These are phyloP conservation scores for Peniophora sp. DNA, from an alignment of 1,284 basidiomycete species.

Conservation along the genomic window DNA sequence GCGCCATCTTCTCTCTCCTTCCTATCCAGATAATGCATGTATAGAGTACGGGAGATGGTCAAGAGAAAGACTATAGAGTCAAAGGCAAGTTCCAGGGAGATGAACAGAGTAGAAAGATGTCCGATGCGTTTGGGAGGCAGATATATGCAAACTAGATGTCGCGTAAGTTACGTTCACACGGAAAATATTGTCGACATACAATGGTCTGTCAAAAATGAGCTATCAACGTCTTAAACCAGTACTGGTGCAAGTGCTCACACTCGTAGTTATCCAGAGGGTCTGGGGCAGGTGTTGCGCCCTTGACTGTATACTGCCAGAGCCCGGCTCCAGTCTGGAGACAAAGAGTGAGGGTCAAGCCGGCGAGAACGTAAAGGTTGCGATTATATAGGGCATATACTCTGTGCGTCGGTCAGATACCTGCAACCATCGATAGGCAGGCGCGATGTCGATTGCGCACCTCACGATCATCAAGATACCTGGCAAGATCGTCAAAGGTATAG, in stretches of 20 bases:
- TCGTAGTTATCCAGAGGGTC: constrained; percentile 11
- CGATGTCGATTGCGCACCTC: constrained; percentile 4
- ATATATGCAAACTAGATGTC: constrained; percentile 11
- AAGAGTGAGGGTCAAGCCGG: constrained; percentile 5
- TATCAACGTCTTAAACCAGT: too few species aligned
- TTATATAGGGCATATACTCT: constrained; percentile 14
- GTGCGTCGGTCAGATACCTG: too few species aligned
- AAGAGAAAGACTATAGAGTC: constrained; percentile 11
- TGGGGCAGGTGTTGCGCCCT: constrained; percentile 8
- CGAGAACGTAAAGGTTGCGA: constrained; percentile 9
- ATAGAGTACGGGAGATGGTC: constrained; percentile 10
- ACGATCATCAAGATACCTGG: constrained; percentile 13
- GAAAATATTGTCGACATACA: too few species aligned
- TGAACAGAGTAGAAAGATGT: constrained; percentile 9
- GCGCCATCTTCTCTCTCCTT: background rate
- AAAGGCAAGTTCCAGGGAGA: constrained; percentile 12
- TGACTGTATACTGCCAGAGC: constrained; percentile 11
- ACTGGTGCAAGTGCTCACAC: constrained; percentile 10
- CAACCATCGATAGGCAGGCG: background rate
- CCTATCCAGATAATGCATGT: constrained; percentile 6
- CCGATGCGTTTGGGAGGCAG: constrained; percentile 10
- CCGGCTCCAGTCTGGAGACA: constrained; percentile 8
- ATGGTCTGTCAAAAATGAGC: too few species aligned
- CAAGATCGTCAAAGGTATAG: constrained; percentile 10
- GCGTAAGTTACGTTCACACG: background rate